Evolutionary conservation across 441 rosid species (phyloP).

Genomic region (Gossypium aridum): DNA sequence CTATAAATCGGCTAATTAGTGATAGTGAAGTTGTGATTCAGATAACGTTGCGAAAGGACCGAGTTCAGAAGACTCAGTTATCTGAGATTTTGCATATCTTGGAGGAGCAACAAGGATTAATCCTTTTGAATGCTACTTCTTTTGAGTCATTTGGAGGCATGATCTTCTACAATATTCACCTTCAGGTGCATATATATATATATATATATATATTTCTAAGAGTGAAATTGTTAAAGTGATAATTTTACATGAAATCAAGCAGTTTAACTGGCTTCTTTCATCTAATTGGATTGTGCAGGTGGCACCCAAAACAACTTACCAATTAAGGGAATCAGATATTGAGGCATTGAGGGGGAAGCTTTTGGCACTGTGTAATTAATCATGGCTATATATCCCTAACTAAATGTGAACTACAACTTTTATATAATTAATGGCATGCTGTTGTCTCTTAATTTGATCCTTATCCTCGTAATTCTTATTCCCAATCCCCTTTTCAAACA

Average conservation of each 20-base stretch:
- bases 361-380: neutral
- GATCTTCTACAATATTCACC: slow-evolving; percentile 18
- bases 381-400: neutral
- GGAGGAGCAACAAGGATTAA: slow-evolving; percentile 25
- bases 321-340: slow-evolving; percentile 6
- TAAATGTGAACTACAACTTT: neutral
- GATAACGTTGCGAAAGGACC: slow-evolving; percentile 5
- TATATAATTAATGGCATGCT: neutral
- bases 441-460: too few species aligned
- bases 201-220: too few species aligned
- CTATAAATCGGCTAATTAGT: slow-evolving; percentile 13
- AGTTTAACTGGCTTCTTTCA: neutral
- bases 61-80: neutral
- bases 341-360: neutral
- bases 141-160: slow-evolving; percentile 21
- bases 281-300: slow-evolving; percentile 3
- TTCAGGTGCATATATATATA: neutral
- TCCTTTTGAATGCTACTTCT: slow-evolving; percentile 18
- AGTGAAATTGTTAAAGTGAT: too few species aligned
- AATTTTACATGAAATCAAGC: neutral
- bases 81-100: slow-evolving; percentile 21
- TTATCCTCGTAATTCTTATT: too few species aligned
- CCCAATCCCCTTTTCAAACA: too few species aligned
- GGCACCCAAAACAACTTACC: neutral
- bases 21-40: slow-evolving; percentile 22